These are phyloP conservation scores for Paraphaeosphaeria sporulosa DNA, from an alignment of 2,329 filamentous ascomycete species.

Conservation along the genomic window DNA sequence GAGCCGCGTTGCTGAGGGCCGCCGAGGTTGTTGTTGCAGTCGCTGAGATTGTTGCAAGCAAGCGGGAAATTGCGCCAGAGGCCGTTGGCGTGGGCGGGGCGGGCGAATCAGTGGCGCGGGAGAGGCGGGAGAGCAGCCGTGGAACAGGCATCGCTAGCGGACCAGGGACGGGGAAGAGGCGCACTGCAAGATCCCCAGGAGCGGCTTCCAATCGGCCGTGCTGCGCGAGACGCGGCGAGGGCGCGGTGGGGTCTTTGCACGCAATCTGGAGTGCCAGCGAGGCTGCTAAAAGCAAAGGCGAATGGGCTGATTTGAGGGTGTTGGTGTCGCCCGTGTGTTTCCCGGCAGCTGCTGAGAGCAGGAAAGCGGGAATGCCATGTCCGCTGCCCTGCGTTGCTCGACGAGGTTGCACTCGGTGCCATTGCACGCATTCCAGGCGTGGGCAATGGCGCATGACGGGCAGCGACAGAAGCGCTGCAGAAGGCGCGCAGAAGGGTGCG, in stretches of 20 bases:
- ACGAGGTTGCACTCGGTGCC: constrained; percentile 4
- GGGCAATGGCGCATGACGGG: no score
- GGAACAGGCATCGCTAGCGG: constrained; percentile 10
- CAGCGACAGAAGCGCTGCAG: no score
- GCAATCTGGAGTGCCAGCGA: no score
- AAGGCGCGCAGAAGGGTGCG: no score
- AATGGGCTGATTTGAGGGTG: not conserved
- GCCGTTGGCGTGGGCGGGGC: constrained; percentile 3
- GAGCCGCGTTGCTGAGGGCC: not conserved
- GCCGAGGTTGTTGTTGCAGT: not conserved
- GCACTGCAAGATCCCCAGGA: constrained; percentile 3
- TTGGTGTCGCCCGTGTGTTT: not conserved
- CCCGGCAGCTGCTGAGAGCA: not conserved
- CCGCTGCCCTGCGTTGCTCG: not conserved
- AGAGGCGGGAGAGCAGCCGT: constrained; percentile 15
- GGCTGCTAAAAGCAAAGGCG: no score
- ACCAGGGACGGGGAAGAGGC: constrained; percentile 1
- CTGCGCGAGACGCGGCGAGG: not conserved
- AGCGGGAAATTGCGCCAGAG: constrained; percentile 11
- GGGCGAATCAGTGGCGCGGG: constrained; percentile 9
- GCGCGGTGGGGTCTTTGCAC: no score
- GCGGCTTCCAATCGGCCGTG: constrained; percentile 12
- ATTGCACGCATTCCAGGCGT: no score
- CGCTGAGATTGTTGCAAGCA: not conserved
- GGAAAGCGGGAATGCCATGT: not conserved